phyloP scores from a whole-genome alignment of 108 stramenopile species.

The Cyclotella kingstonii region DNA sequence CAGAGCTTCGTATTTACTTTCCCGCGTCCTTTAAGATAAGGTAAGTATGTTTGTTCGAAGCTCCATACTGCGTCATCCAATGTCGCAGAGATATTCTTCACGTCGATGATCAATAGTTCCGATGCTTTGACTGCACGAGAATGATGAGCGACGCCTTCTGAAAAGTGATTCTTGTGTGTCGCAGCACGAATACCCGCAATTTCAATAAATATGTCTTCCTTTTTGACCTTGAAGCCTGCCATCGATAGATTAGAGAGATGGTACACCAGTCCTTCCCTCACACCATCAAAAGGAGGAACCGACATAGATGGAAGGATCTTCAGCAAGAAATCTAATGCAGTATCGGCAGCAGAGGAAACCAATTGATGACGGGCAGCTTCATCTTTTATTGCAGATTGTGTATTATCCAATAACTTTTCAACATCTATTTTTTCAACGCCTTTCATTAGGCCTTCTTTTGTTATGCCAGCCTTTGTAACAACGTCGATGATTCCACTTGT shows the following conservation, averaged over 20 bases:
- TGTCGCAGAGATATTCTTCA: constrained; percentile 79
- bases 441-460: constrained; percentile 74
- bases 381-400: constrained; percentile 74
- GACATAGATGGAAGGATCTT: constrained; percentile 84
- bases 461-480: constrained; percentile 79
- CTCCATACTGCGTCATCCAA: constrained; percentile 80
- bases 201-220: constrained; percentile 84
- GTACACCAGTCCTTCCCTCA: constrained; percentile 82
- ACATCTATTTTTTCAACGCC: constrained; percentile 73
- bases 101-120: constrained; percentile 82
- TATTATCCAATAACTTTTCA: constrained; percentile 73
- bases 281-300: constrained; percentile 86
- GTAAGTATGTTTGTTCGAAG: constrained; percentile 92
- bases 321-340: constrained; percentile 83
- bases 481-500: constrained; percentile 51
- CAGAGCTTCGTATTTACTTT: constrained; percentile 72
- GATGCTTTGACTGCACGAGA: constrained; percentile 59
- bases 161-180: constrained; percentile 35
- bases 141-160: background rate
- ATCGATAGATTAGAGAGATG: constrained; percentile 81
- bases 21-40: constrained; percentile 83
- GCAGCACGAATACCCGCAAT: constrained; percentile 84
- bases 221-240: constrained; percentile 85
- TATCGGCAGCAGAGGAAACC: constrained; percentile 79
- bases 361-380: constrained; percentile 73